phyloP scores from a whole-genome alignment of 192 early-diverging fungal genomes.

The Coemansia sp. region DNA sequence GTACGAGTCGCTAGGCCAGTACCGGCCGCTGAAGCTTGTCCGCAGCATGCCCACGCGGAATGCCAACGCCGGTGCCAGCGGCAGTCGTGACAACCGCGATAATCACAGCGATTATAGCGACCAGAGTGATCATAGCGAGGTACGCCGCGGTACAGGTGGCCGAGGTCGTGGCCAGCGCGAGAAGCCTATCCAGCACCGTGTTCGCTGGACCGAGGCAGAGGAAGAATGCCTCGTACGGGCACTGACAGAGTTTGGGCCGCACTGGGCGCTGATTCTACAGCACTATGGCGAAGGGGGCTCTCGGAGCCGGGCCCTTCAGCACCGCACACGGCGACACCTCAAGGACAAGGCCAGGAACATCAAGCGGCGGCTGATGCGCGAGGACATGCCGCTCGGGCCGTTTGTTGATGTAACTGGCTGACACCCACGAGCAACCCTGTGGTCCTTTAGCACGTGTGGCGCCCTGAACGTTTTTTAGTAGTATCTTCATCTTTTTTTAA shows the following conservation, averaged over 20 bases:
- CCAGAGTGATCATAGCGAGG: background rate
- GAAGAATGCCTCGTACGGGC: conserved; percentile 43
- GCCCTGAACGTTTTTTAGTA: background rate
- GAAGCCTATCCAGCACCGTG: background rate
- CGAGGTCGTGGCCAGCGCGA: background rate
- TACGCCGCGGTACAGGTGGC: background rate
- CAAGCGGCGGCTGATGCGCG: conserved; percentile 48
- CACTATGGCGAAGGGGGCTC: conserved; percentile 33
- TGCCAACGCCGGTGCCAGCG: background rate
- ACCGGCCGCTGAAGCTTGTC: conserved; percentile 21
- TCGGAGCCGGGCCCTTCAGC: conserved; percentile 24
- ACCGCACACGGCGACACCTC: conserved; percentile 39
- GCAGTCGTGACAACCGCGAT: conserved; percentile 1
- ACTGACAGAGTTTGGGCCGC: conserved; percentile 24
- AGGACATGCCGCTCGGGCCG: conserved; percentile 34
- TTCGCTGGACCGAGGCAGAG: conserved; percentile 37
- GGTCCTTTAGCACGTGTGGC: too few relatives aligned
- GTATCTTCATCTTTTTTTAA: background rate
- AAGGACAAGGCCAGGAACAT: conserved; percentile 58
- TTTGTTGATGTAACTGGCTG: conserved; percentile 21
- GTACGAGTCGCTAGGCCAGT: conserved; percentile 35
- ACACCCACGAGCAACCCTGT: background rate
- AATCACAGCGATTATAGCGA: background rate
- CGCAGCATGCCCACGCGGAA: conserved; percentile 7
- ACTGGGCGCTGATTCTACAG: conserved; percentile 33